These are phyloP conservation scores for Isoetes taiwanensis DNA, from an alignment of 75 land plant species.

Conservation along the genomic window DNA sequence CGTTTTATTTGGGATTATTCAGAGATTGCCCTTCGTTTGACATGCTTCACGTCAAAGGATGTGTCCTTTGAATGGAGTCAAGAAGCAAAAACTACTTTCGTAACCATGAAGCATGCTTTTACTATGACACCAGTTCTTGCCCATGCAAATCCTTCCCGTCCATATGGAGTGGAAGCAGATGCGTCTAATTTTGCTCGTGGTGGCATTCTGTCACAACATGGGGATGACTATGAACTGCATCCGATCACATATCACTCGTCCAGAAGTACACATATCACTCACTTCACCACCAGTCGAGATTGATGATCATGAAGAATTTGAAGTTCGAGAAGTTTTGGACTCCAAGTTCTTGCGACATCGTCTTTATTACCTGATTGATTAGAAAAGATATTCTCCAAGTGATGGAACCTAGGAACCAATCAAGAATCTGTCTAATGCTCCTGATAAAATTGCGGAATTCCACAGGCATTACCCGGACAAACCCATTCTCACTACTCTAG, in stretches of 20 bases:
- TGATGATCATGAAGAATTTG: too few relatives aligned
- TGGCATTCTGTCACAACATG: slow-evolving; percentile 1
- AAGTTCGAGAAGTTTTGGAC: too few relatives aligned
- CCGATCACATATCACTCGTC: slow-evolving; percentile 5
- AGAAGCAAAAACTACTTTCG: background rate
- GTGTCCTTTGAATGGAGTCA: slow-evolving; percentile 3
- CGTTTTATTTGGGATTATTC: background rate
- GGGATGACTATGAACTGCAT: background rate
- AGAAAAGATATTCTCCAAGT: too few relatives aligned
- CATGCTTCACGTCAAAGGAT: background rate
- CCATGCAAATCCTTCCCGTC: background rate
- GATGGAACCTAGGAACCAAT: too few relatives aligned
- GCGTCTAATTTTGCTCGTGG: slow-evolving; percentile 8
- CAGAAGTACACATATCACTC: too few relatives aligned
- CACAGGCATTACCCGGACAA: too few relatives aligned
- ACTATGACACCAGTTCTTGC: slow-evolving; percentile 9
- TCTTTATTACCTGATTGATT: too few relatives aligned
- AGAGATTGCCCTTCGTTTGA: background rate
- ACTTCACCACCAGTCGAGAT: too few relatives aligned
- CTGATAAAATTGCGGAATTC: too few relatives aligned
- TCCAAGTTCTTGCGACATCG: too few relatives aligned
- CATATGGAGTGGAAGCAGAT: slow-evolving; percentile 8
- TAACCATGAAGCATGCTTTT: background rate
- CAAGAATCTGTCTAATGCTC: too few relatives aligned
- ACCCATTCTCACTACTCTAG: too few relatives aligned